Evolutionary conservation across 768 basidiomycete genomes (phyloP).

Genomic region (Kwoniella dendrophila): DNA sequence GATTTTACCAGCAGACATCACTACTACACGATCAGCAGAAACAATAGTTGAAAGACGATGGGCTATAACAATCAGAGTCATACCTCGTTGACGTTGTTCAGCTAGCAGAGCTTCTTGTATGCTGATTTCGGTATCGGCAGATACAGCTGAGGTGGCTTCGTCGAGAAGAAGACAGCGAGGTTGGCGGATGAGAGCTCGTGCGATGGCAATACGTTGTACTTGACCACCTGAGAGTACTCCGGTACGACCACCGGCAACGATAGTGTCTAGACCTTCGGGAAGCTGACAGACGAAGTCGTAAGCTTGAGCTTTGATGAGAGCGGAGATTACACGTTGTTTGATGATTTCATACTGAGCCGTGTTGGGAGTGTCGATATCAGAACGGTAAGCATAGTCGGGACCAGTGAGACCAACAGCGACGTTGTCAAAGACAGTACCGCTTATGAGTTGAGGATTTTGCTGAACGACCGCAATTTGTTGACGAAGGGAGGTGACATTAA

Average conservation of each 20-base stretch:
- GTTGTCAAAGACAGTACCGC: slow-evolving; percentile 53
- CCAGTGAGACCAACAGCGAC: slow-evolving; percentile 54
- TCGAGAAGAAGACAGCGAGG: slow-evolving; percentile 41
- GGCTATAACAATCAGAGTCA: slow-evolving; percentile 40
- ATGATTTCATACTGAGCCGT: slow-evolving; percentile 19
- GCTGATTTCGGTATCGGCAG: slow-evolving; percentile 33
- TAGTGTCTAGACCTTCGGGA: slow-evolving; percentile 48
- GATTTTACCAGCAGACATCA: slow-evolving; percentile 40
- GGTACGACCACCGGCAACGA: slow-evolving; percentile 43
- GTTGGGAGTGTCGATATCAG: slow-evolving; percentile 28
- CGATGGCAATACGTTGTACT: slow-evolving; percentile 41
- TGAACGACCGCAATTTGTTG: slow-evolving; percentile 45
- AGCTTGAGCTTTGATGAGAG: slow-evolving; percentile 50
- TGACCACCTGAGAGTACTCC: slow-evolving; percentile 55
- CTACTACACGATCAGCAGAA: slow-evolving; percentile 41
- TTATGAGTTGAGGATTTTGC: slow-evolving; percentile 46
- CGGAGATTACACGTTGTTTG: slow-evolving; percentile 25
- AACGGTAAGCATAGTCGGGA: slow-evolving; percentile 44
- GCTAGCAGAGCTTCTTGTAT: slow-evolving; percentile 26
- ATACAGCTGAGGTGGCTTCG: slow-evolving; percentile 46
- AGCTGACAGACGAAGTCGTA: slow-evolving; percentile 51
- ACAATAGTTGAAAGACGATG: slow-evolving; percentile 42
- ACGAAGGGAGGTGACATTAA: slow-evolving; percentile 46
- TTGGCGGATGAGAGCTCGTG: slow-evolving; percentile 41
- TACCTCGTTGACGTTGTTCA: slow-evolving; percentile 25